These are phyloP conservation scores for Ganoderma multipileum DNA, from an alignment of 1,284 basidiomycete species.

Conservation along the genomic window DNA sequence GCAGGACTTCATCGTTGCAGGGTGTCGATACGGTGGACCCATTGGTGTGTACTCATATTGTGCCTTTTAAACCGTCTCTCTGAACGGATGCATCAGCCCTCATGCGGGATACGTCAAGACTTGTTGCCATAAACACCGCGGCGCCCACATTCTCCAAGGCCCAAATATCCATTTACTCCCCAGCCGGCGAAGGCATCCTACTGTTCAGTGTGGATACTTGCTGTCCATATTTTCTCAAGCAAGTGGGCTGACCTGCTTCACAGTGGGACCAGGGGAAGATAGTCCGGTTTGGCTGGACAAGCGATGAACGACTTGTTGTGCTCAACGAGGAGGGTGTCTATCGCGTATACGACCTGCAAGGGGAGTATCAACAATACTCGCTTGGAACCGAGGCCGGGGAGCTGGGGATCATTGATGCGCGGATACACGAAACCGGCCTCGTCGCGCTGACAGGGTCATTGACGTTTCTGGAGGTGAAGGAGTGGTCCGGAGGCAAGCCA, in stretches of 20 bases:
- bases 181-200: conserved; percentile 72
- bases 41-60: conserved; percentile 60
- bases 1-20: conserved; percentile 82
- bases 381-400: conserved; percentile 88
- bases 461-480: conserved; percentile 84
- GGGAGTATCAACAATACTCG: conserved; percentile 85
- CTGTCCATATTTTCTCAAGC: conserved; percentile 21
- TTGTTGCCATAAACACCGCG: conserved; percentile 77
- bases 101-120: conserved; percentile 85
- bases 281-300: conserved; percentile 84
- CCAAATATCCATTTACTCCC: conserved; percentile 79
- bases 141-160: conserved; percentile 72
- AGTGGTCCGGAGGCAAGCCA: conserved; percentile 81
- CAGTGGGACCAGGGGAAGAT: conserved; percentile 89
- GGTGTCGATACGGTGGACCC: conserved; percentile 88
- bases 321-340: conserved; percentile 94
- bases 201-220: conserved; percentile 71
- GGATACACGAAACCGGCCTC: conserved; percentile 86
- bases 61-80: conserved; percentile 2
- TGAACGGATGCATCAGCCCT: conserved; percentile 61
- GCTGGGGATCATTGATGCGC: conserved; percentile 85
- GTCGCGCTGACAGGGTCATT: conserved; percentile 86
- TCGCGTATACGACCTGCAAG: conserved; percentile 88
- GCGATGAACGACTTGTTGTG: conserved; percentile 82
- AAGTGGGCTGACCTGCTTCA: conserved; percentile 30